A percentile compares a stretch with the other conserved stretches of the same genome.
Conservation (phyloP, 352 stramenopile species). For the Blastocystis sp. region DNA sequence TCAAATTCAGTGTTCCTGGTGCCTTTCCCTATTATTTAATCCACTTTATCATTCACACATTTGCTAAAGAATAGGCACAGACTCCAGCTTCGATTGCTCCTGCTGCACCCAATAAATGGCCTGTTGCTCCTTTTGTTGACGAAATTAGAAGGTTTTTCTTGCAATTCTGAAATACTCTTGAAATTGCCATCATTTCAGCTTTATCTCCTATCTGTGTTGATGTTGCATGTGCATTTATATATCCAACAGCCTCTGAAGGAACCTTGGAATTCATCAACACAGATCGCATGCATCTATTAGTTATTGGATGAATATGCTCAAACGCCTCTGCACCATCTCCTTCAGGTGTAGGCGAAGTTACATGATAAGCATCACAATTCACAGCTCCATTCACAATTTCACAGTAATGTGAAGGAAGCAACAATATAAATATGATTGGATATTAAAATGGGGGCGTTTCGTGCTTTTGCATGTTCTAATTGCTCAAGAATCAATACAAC, state of each 20-base stretch:
- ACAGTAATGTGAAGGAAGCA: conserved; percentile 27
- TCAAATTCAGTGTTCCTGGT: conserved; percentile 89
- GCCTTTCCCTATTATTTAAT: conserved; percentile 83
- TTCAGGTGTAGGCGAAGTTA: conserved; percentile 76
- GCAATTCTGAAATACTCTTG: conserved; percentile 76
- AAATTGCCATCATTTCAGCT: conserved; percentile 86
- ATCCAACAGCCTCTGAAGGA: conserved; percentile 83
- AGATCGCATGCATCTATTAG: conserved; percentile 80
- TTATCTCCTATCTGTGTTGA: conserved; percentile 93
- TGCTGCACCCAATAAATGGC: conserved; percentile 90
- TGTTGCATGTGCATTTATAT: conserved; percentile 96
- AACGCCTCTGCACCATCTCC: conserved; percentile 75
- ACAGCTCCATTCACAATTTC: conserved; percentile 10
- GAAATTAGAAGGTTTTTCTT: conserved; percentile 76
- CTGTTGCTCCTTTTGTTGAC: conserved; percentile 79
- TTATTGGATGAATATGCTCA: background rate
- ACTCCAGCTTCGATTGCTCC: conserved; percentile 86
- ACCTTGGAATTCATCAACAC: conserved; percentile 81
- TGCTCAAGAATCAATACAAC: conserved; percentile 82
- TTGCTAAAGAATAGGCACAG: background rate
- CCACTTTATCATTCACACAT: conserved; percentile 85
- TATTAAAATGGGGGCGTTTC: conserved; percentile 78
- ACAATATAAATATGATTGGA: conserved; percentile 73
- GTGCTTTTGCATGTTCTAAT: conserved; percentile 83
- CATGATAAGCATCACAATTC: conserved; percentile 88